Conservation (phyloP, 1,139 yeast genomes). For the Kodamaea sp. region DNA sequence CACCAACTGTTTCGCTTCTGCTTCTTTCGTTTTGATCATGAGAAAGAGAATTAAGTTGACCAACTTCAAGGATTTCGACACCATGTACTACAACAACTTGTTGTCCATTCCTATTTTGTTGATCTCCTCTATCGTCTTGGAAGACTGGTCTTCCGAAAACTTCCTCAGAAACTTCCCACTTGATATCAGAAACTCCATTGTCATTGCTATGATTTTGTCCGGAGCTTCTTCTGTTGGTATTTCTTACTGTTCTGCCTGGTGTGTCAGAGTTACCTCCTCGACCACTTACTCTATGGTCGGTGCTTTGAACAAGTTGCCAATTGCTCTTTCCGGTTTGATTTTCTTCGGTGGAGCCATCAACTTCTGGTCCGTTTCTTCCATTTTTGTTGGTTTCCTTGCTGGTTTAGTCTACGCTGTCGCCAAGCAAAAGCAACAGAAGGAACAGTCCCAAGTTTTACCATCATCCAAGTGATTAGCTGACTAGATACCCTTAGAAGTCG, state of each 20-base stretch:
- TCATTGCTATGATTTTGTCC: conserved; percentile 83
- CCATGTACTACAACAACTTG: conserved; percentile 96
- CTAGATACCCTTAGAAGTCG: background rate
- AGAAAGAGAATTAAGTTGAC: conserved; percentile 97
- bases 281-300: conserved; percentile 99
- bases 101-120: conserved; percentile 87
- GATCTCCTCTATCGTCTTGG: conserved; percentile 70
- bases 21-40: conserved; percentile 90
- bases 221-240: conserved; percentile 95
- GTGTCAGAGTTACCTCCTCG: conserved; percentile 97
- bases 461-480: conserved; percentile 19
- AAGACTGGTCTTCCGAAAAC: conserved; percentile 90
- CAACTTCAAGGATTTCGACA: conserved; percentile 95
- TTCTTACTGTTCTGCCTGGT: conserved; percentile 99
- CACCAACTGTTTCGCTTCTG: conserved; percentile 88
- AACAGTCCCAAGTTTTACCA: conserved; percentile 46
- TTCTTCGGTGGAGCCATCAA: conserved; percentile 95
- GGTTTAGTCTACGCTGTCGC: conserved; percentile 95
- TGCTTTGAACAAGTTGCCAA: conserved; percentile 96
- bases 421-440: conserved; percentile 67
- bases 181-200: conserved; percentile 63
- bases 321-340: conserved; percentile 89
- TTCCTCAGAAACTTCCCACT: conserved; percentile 75
- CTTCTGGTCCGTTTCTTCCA: conserved; percentile 87
- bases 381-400: conserved; percentile 88